Evolutionary conservation across 208 protist genomes (phyloP), one percentile per base, ranked within the genome.

Genomic region (Crithidia mellificae): DNA sequence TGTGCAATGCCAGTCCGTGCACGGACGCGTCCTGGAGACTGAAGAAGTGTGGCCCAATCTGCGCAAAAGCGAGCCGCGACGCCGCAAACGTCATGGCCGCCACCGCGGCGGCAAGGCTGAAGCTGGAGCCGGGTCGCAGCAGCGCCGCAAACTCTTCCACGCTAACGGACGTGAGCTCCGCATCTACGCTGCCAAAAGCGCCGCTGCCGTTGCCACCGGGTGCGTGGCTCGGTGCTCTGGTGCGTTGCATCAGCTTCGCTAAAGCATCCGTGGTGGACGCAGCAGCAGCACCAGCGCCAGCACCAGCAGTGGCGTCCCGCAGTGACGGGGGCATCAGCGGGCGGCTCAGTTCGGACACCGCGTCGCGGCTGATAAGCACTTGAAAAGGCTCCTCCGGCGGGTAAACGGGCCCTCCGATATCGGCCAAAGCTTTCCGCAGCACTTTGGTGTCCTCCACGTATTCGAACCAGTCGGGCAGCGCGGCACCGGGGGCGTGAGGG

Each of bases 381-480:
- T 68, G 71, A n/a, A 55, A 54, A 8, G 71, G 71, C 17, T 19
- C 22, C 24, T 53, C 61, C 11, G 54, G n/a, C 4, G 71, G 20
- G 63, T 58, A 76, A 36, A 76, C 46, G 1, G 41, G 63, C 7
- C 71, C 71, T 4, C 55, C 36, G 6, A 43, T 6, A 20, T 54
- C 43, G 1, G 15, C 5, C n/a, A 63, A 6, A 24, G 56, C 47
- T 30, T 53, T 57, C 1, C 54, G 49, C 15, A 59, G n/a, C 20
- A 34, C n/a, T 38, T 59, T 57, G 22, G 19, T 36, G 50, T 70
- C 71, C 36, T 41, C 41, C 15, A 63, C 44, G 38, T 47, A 68
- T 38, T 76, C 71, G 24, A 58, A 70, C 55, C 55, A 70, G 47
- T 2, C 52, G 22, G 50, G 34, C 5, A 14, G 5, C 34, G 34